A percentile compares a stretch with the other conserved stretches of the same genome.
These are phyloP conservation scores for Talaromyces sp. DNA, from an alignment of 2,329 filamentous ascomycete species.

Conservation along the genomic window DNA sequence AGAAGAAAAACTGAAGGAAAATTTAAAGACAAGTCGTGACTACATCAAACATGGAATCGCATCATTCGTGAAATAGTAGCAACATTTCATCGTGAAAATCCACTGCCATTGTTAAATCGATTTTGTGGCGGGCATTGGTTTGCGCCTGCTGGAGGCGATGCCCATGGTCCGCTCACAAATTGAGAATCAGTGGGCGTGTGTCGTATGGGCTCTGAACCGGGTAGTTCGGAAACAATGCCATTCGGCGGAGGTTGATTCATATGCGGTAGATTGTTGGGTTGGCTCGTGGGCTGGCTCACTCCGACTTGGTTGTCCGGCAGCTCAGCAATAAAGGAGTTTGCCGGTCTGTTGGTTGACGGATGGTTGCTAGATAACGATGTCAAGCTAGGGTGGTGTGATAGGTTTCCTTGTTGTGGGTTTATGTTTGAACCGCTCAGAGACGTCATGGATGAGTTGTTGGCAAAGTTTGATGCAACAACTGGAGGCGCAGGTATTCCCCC, in stretches of 20 bases:
- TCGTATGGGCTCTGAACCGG: conserved; percentile 5
- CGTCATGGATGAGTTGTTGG: conserved; percentile 3
- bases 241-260: conserved; percentile 1
- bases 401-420: neutral
- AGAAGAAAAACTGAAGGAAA: neutral
- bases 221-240: neutral
- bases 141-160: conserved; percentile 13
- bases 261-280: neutral
- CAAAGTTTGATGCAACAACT: neutral
- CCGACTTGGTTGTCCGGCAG: conserved; percentile 4
- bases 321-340: conserved; percentile 9
- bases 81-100: neutral
- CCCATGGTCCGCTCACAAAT: conserved; percentile 28
- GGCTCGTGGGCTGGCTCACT: neutral
- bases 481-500: neutral
- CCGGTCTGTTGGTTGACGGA: neutral
- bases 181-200: conserved; percentile 20
- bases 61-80: neutral
- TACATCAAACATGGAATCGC: neutral
- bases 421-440: neutral
- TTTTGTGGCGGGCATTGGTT: conserved; percentile 4
- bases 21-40: neutral
- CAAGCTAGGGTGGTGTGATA: conserved; percentile 1
- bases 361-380: conserved; percentile 1
- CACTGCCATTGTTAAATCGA: conserved; percentile 7